Evolutionary conservation across 2,329 filamentous ascomycete species (phyloP).

Genomic region (Zasmidium angulare): DNA sequence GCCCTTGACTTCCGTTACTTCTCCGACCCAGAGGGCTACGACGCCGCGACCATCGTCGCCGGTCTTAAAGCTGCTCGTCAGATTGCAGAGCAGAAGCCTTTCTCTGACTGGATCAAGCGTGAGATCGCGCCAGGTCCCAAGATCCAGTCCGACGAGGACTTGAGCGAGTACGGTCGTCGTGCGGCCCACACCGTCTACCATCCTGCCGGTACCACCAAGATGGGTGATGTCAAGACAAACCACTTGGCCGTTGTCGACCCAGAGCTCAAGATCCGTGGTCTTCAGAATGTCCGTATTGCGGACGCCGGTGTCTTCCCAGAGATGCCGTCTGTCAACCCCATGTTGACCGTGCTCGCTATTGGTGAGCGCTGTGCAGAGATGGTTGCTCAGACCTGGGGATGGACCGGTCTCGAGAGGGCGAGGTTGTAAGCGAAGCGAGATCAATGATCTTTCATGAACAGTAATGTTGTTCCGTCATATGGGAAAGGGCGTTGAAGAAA

Average conservation of each 20-base stretch:
- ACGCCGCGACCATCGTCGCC: slow-evolving; percentile 76
- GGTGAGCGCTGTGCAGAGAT: slow-evolving; percentile 84
- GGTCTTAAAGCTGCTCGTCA: slow-evolving; percentile 76
- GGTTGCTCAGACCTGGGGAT: slow-evolving; percentile 71
- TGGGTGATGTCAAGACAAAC: slow-evolving; percentile 72
- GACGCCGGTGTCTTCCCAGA: slow-evolving; percentile 87
- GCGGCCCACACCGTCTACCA: slow-evolving; percentile 90
- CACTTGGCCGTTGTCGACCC: slow-evolving; percentile 76
- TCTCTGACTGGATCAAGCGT: slow-evolving; percentile 78
- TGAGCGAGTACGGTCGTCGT: slow-evolving; percentile 76
- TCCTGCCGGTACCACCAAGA: slow-evolving; percentile 84
- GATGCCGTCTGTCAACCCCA: slow-evolving; percentile 84
- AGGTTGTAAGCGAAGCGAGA: slow-evolving; percentile 53
- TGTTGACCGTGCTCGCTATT: slow-evolving; percentile 82
- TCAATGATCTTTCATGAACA: too few species aligned
- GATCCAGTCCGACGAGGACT: slow-evolving; percentile 73
- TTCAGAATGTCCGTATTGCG: slow-evolving; percentile 74
- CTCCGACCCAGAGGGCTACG: slow-evolving; percentile 81
- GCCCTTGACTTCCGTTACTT: slow-evolving; percentile 88
- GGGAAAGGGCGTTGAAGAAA: not conserved
- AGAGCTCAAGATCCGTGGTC: slow-evolving; percentile 68
- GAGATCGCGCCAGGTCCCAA: slow-evolving; percentile 77
- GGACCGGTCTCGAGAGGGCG: slow-evolving; percentile 57
- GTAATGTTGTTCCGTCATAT: too few species aligned
- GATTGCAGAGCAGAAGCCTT: slow-evolving; percentile 72